Conservation (phyloP, 345 rosid species). For the Moricandia arvensis region DNA sequence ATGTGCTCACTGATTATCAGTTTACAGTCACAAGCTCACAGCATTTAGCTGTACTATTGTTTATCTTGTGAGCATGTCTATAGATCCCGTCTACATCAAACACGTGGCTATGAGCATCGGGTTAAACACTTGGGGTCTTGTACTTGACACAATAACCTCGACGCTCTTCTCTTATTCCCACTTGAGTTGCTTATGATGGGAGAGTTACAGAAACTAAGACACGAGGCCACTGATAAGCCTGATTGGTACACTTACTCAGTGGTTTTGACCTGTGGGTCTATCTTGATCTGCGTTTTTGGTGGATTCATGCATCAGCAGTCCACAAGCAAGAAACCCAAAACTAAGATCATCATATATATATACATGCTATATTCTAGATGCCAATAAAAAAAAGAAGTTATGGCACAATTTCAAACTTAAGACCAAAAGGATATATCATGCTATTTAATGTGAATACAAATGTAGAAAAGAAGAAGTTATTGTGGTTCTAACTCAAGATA, state of each 20-base stretch:
- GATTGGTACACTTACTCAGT: conserved; percentile 66
- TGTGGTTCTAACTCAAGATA: neutral
- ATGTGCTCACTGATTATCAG: too few species aligned
- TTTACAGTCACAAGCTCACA: too few species aligned
- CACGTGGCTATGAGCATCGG: conserved; percentile 86
- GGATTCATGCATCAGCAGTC: conserved; percentile 79
- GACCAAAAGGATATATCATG: neutral
- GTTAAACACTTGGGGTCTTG: conserved; percentile 88
- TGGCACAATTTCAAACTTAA: neutral
- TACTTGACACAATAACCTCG: conserved; percentile 82
- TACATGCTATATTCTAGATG: neutral
- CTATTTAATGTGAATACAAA: neutral
- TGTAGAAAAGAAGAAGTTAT: neutral
- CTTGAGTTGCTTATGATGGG: conserved; percentile 79
- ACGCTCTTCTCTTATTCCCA: conserved; percentile 78
- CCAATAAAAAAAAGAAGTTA: neutral
- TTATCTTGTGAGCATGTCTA: conserved; percentile 55
- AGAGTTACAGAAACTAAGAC: conserved; percentile 71
- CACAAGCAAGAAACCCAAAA: too few species aligned
- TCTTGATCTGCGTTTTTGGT: conserved; percentile 79
- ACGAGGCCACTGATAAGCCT: conserved; percentile 54
- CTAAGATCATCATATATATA: neutral
- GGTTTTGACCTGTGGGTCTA: conserved; percentile 63
- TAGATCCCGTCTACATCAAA: conserved; percentile 89
- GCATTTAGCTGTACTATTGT: too few species aligned